phyloP scores from a whole-genome alignment of 208 protist genomes.

The Trypanosoma vivax region DNA sequence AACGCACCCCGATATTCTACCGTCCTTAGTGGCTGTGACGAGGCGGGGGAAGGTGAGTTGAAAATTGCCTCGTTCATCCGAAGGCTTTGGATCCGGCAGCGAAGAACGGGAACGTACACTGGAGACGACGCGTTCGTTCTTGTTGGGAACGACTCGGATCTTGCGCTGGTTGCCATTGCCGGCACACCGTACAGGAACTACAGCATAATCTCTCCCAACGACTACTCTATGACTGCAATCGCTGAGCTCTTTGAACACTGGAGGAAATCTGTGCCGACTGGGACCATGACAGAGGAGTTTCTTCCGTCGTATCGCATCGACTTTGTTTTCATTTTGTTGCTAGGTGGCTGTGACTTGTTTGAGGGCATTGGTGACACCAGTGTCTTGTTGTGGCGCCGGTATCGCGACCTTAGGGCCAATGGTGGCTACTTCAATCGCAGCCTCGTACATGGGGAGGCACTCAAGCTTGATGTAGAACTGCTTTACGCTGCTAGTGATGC shows the following conservation, averaged over 20 bases:
- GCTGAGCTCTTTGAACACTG: conserved; percentile 66
- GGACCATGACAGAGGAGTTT: conserved; percentile 29
- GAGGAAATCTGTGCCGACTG: conserved; percentile 35
- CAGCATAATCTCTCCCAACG: conserved; percentile 48
- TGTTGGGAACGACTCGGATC: conserved; percentile 78
- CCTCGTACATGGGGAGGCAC: conserved; percentile 30
- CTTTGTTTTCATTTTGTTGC: conserved; percentile 76
- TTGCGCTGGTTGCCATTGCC: conserved; percentile 61
- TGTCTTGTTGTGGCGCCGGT: conserved; percentile 52
- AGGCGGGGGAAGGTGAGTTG: conserved; percentile 75
- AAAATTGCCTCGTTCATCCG: conserved; percentile 66
- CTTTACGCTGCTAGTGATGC: conserved; percentile 33
- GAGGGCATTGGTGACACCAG: conserved; percentile 40
- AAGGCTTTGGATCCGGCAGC: conserved; percentile 24
- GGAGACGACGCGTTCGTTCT: conserved; percentile 57
- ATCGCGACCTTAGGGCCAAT: conserved; percentile 65
- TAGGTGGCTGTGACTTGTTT: conserved; percentile 77
- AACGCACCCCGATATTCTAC: neutral
- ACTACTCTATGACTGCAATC: conserved; percentile 40
- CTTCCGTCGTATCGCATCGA: conserved; percentile 76
- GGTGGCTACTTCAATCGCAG: conserved; percentile 45
- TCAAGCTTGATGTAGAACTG: conserved; percentile 61
- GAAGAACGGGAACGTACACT: conserved; percentile 25
- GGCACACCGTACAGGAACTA: conserved; percentile 53
- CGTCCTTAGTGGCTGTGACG: conserved; percentile 34